These are phyloP conservation scores for Candida dubliniensis DNA, from an alignment of 1,139 yeast genomes.

Conservation along the genomic window DNA sequence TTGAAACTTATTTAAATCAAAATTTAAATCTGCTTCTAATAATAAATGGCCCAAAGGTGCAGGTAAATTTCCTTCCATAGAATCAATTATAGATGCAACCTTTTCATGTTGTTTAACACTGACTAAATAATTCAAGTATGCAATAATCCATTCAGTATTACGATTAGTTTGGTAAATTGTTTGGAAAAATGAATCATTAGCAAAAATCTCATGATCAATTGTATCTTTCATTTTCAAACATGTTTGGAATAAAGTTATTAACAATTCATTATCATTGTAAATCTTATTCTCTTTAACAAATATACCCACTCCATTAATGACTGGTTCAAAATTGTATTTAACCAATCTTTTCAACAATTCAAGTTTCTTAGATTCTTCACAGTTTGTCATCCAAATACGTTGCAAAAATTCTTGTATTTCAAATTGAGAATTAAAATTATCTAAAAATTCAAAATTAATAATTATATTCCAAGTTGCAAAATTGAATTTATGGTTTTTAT, in stretches of 20 bases:
- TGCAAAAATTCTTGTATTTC: slow-evolving; percentile 24
- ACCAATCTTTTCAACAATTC: slow-evolving; percentile 23
- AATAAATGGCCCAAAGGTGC: slow-evolving; percentile 7
- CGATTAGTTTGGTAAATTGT: slow-evolving; percentile 10
- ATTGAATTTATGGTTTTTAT: slow-evolving; percentile 32
- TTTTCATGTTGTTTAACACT: slow-evolving; percentile 10
- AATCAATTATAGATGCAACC: slow-evolving; percentile 14
- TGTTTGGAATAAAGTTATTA: slow-evolving; percentile 15
- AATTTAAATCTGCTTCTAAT: slow-evolving; percentile 13
- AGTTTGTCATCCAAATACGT: slow-evolving; percentile 25
- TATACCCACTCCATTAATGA: slow-evolving; percentile 27
- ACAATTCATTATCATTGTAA: slow-evolving; percentile 11
- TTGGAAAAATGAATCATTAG: slow-evolving; percentile 11
- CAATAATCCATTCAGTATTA: slow-evolving; percentile 19
- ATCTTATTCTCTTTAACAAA: slow-evolving; percentile 14
- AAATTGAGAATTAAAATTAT: slow-evolving; percentile 20
- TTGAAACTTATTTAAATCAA: slow-evolving; percentile 10
- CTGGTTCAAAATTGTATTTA: slow-evolving; percentile 27
- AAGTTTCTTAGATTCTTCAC: slow-evolving; percentile 17
- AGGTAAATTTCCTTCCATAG: neutral
- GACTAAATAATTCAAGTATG: slow-evolving; percentile 21
- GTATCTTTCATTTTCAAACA: slow-evolving; percentile 2
- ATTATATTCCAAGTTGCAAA: slow-evolving; percentile 36
- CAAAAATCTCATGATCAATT: slow-evolving; percentile 4
- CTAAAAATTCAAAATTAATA: slow-evolving; percentile 30